Conservation (phyloP, 345 rosid genomes). For the Durio zibethinus region DNA sequence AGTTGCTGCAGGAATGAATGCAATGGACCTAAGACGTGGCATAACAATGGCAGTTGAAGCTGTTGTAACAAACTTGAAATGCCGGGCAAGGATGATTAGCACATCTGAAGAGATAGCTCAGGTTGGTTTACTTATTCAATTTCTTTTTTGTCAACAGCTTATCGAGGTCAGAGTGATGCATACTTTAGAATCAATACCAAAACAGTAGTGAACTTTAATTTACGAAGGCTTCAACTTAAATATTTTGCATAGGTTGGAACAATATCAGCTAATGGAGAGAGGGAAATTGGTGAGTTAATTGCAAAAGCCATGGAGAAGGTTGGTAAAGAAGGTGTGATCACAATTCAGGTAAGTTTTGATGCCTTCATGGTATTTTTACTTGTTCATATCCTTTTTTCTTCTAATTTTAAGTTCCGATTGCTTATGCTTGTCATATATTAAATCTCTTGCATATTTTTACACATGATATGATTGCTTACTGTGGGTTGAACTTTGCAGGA, state of each 20-base stretch:
- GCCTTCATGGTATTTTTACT: not conserved
- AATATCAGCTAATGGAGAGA: constrained; percentile 49
- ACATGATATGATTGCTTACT: not conserved
- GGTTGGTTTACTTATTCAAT: not conserved
- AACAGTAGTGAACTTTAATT: not conserved
- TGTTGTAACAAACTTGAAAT: not conserved
- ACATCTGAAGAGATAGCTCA: not conserved
- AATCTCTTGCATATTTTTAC: not conserved
- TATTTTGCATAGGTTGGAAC: constrained; percentile 36
- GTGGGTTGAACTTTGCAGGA: constrained; percentile 26
- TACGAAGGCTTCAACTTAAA: not conserved
- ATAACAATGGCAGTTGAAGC: not conserved
- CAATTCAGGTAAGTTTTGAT: constrained; percentile 32
- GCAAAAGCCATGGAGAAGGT: constrained; percentile 56
- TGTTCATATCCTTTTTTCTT: not conserved
- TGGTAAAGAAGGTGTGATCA: constrained; percentile 50
- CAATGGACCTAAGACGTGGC: not conserved
- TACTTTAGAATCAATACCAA: not conserved
- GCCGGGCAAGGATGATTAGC: not conserved
- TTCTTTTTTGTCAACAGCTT: not conserved
- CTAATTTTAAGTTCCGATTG: not conserved
- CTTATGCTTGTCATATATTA: not conserved
- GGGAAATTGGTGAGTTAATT: constrained; percentile 45
- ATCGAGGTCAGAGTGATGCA: not conserved
- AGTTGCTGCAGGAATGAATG: not conserved